Base-by-base conservation (phyloP, 2,329 filamentous ascomycete genomes). In the Aureobasidium sp. region DNA sequence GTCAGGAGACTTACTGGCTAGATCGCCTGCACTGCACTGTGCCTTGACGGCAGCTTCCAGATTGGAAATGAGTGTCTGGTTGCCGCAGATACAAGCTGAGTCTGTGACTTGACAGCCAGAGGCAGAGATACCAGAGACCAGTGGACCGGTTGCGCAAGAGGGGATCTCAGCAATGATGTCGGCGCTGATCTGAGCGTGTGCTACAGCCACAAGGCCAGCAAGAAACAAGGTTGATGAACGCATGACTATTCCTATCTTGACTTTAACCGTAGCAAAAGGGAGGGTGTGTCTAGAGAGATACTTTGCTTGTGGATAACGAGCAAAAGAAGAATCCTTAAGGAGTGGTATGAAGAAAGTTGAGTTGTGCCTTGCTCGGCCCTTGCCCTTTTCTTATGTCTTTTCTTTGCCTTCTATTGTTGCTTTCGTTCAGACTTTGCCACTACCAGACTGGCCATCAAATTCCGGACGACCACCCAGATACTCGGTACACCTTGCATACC, bases 61-160 rank as follows among this genome's bases (percentile, higher is more conserved):
- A 30, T 34, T 29, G 6, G 44, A 25, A 7, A 44, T 41, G 32
- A 61, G 39, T 37, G 36, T 30, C n/a, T 37, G n/a, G 48, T 61
- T 61, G 11, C 49, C 21, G 39, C 59, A 61, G 37, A 61, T 61
- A 25, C 59, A 61, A 32, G n/a, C 32, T 3, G 49, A 25, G 39
- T 61, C 49, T 45, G 48, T 47, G 48, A 61, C 14, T 13, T 30
- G 14, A 14, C 59, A 61, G 29, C 49, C 59, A 9, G 47, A 54
- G 21, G 6, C 11, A 7, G 29, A 10, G 37, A 61, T 54, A 2
- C 48, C 59, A 10, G 37, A 36, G 14, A 61, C 42, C 39, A 61
- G n/a, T 3, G 47, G 47, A 3, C 14, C 25, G 9, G 32, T 34
- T 25, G 59, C 59, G 21, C 59, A 61, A 25, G 32, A 7, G 30